These are phyloP conservation scores for Pleurotus citrinopileatus DNA, from an alignment of 768 basidiomycete genomes.

Conservation along the genomic window DNA sequence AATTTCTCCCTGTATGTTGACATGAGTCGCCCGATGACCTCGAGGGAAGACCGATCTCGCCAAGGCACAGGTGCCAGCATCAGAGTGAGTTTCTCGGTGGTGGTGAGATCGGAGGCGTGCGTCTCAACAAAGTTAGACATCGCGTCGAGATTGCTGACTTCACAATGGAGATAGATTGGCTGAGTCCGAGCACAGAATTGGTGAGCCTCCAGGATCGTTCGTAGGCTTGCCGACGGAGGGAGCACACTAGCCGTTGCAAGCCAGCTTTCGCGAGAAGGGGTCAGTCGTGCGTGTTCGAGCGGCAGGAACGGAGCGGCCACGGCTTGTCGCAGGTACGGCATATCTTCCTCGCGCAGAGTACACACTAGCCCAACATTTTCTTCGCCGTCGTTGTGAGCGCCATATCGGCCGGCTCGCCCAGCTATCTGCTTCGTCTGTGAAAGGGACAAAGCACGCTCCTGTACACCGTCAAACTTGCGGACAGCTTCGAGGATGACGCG, in stretches of 20 bases:
- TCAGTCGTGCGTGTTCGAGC: slow-evolving; percentile 52
- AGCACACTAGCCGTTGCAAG: slow-evolving; percentile 31
- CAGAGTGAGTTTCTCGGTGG: slow-evolving; percentile 42
- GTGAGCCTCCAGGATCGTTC: slow-evolving; percentile 46
- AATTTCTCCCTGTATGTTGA: slow-evolving; percentile 35
- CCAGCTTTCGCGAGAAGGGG: slow-evolving; percentile 17
- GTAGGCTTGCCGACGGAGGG: slow-evolving; percentile 36
- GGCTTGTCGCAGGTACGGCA: slow-evolving; percentile 55
- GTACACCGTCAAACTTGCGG: slow-evolving; percentile 59
- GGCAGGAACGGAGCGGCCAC: slow-evolving; percentile 49
- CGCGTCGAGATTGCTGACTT: neutral
- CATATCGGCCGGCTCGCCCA: slow-evolving; percentile 90
- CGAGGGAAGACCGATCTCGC: slow-evolving; percentile 35
- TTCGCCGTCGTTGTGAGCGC: slow-evolving; percentile 43
- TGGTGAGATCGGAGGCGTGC: slow-evolving; percentile 31
- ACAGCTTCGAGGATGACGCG: slow-evolving; percentile 77
- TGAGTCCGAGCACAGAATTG: slow-evolving; percentile 45
- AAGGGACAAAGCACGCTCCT: slow-evolving; percentile 45
- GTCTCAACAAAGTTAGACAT: slow-evolving; percentile 44
- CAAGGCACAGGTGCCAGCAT: slow-evolving; percentile 54
- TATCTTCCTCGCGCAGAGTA: slow-evolving; percentile 60
- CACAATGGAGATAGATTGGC: slow-evolving; percentile 36
- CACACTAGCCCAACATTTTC: slow-evolving; percentile 68
- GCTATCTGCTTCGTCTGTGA: slow-evolving; percentile 94
- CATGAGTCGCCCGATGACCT: slow-evolving; percentile 37